phyloP scores from a whole-genome alignment of 2,329 filamentous ascomycete genomes.

The Colletotrichum lini region DNA sequence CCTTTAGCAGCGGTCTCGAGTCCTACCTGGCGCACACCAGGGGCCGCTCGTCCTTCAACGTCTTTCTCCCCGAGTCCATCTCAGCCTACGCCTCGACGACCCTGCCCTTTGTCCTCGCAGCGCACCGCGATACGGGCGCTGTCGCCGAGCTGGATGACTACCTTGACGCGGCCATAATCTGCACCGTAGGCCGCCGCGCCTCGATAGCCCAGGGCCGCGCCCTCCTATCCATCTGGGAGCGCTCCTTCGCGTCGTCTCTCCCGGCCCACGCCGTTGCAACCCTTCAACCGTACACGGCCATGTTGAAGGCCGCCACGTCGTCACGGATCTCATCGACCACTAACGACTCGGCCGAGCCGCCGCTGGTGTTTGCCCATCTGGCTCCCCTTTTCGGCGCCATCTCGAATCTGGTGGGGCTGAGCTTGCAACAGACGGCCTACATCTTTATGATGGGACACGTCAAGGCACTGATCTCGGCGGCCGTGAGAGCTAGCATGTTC shows the following conservation, averaged over 20 bases:
- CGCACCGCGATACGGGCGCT: constrained; percentile 67
- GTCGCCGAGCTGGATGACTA: constrained; percentile 78
- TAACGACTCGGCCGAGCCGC: constrained; percentile 33
- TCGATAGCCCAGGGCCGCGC: constrained; percentile 83
- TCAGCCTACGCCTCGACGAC: constrained; percentile 79
- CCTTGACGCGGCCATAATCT: constrained; percentile 82
- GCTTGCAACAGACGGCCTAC: constrained; percentile 76
- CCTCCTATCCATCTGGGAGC: constrained; percentile 82
- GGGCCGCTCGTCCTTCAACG: constrained; percentile 66
- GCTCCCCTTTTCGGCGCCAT: constrained; percentile 80
- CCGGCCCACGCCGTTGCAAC: constrained; percentile 45
- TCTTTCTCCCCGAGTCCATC: constrained; percentile 80
- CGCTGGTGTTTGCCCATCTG: constrained; percentile 64
- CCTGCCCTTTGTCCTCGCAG: constrained; percentile 81
- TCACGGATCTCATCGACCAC: constrained; percentile 39
- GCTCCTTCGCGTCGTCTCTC: constrained; percentile 69
- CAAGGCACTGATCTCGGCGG: constrained; percentile 82
- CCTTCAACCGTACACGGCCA: constrained; percentile 54
- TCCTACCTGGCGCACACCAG: constrained; percentile 82
- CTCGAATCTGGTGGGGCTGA: constrained; percentile 72
- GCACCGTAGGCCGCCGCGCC: constrained; percentile 83
- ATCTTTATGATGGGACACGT: constrained; percentile 83
- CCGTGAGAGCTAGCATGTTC: constrained; percentile 82
- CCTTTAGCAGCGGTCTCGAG: constrained; percentile 86
- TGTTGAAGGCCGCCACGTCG: constrained; percentile 50